phyloP scores from a whole-genome alignment of 192 early-diverging fungal species.

The Spizellomyces punctatus region DNA sequence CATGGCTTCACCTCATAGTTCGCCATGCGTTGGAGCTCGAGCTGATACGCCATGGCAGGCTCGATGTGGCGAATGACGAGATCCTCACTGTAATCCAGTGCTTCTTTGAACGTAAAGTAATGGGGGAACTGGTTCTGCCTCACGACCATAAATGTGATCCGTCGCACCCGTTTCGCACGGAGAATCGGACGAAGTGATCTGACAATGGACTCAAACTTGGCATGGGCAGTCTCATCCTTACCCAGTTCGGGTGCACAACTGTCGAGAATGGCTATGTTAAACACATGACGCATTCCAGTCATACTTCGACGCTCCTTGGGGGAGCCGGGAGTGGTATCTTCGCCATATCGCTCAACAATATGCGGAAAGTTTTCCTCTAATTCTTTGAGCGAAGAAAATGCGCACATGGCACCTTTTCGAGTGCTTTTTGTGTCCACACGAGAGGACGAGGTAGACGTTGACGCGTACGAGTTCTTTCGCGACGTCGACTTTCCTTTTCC shows the following conservation, averaged over 20 bases:
- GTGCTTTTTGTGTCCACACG: slow-evolving; percentile 54
- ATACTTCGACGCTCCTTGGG: background rate
- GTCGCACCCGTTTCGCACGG: slow-evolving; percentile 76
- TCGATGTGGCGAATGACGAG: slow-evolving; percentile 96
- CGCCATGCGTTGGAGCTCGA: slow-evolving; percentile 87
- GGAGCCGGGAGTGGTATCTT: slow-evolving; percentile 12
- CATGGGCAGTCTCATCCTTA: slow-evolving; percentile 67
- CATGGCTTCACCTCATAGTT: slow-evolving; percentile 97
- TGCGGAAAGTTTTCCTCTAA: slow-evolving; percentile 65
- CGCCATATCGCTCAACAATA: slow-evolving; percentile 63
- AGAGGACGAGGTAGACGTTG: slow-evolving; percentile 76
- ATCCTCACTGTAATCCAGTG: slow-evolving; percentile 83
- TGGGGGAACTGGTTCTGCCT: slow-evolving; percentile 82
- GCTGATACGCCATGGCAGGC: slow-evolving; percentile 96
- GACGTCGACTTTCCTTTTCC: background rate
- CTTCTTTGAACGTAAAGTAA: slow-evolving; percentile 97
- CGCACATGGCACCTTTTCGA: slow-evolving; percentile 86
- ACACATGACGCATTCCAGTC: slow-evolving; percentile 59
- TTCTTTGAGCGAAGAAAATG: slow-evolving; percentile 70
- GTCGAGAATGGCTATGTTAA: slow-evolving; percentile 81
- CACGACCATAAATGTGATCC: slow-evolving; percentile 88
- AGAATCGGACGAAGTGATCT: slow-evolving; percentile 61
- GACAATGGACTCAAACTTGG: slow-evolving; percentile 67
- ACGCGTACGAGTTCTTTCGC: slow-evolving; percentile 42
- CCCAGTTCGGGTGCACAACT: slow-evolving; percentile 60